Evolutionary conservation across 2,329 filamentous ascomycete genomes (phyloP), one percentile per base, ranked within the genome.

Genomic region (Penicillium sp.): DNA sequence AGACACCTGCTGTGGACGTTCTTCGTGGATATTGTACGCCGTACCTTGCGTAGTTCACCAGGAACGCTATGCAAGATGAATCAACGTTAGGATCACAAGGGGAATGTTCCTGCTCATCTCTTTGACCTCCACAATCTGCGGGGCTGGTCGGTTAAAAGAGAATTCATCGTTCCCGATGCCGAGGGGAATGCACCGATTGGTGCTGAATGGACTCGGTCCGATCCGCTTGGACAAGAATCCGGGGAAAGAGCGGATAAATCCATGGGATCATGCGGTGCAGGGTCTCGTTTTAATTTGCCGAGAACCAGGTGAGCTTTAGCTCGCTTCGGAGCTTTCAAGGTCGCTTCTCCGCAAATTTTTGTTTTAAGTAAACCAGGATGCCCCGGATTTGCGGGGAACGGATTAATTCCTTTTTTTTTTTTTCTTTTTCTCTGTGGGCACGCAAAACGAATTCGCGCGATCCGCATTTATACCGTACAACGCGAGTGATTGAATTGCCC

Each of bases 301-400:
- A 26, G 29, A 2, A 16, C 24, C 13, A 33, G 35, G 39, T 41
- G 39, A 41, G 39, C 39, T 41, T 19, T 22, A 31, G 11, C 44
- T 58, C 48, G 47, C 39, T 48, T 52, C 48, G 48, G 52, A 56
- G 45, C 49, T 56, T n/a, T 24, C 27, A 21, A 46, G 13, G 10
- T 59, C 57, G 53, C 57, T 48, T 59, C 57, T 57, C 57, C 57
- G 57, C 57, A 57, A 52, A 50, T 51, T 53, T 9, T 29, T 52
- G n/a, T 53, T 27, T 45, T 29, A 53, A 48, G 29, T 49, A 5
- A 35, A 31, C 43, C 56, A 49, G 44, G 14, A 55, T 58, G 53
- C 56, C 53, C 56, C 52, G 31, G 48, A 24, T 58, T 58, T 58
- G 56, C 56, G 53, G 56, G 56, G 56, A 48, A 55, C 14, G 5